Percentiles rank a stretch among this genome's conserved stretches.
These are phyloP conservation scores for Pyrenula aspistea DNA, from an alignment of 495 filamentous ascomycete species.

Conservation along the genomic window DNA sequence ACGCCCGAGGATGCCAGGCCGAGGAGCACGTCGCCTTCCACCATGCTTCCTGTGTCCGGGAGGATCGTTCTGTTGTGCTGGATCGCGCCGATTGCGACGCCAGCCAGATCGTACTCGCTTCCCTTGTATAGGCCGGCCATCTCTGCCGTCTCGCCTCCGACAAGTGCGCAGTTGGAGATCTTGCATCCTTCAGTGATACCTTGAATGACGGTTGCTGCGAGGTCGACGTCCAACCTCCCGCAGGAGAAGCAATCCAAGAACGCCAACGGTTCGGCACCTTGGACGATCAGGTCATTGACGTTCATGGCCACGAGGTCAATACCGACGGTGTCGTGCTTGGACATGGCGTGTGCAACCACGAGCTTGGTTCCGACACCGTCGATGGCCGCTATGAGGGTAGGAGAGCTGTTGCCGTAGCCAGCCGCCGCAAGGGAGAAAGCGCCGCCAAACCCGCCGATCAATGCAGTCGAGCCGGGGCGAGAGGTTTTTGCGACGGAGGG, in stretches of 20 bases:
- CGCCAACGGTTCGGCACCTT: slow-evolving; percentile 85
- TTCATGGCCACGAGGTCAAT: slow-evolving; percentile 98
- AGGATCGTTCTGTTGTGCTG: slow-evolving; percentile 50
- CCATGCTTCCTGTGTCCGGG: slow-evolving; percentile 66
- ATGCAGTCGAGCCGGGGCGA: slow-evolving; percentile 73
- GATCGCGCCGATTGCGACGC: slow-evolving; percentile 77
- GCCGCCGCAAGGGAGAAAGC: slow-evolving; percentile 70
- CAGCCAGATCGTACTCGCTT: slow-evolving; percentile 82
- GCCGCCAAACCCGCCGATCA: slow-evolving; percentile 93
- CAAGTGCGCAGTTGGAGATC: slow-evolving; percentile 72
- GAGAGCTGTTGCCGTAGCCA: slow-evolving; percentile 55
- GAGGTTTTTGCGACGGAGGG: slow-evolving; percentile 63
- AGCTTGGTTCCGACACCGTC: slow-evolving; percentile 97
- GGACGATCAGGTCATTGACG: slow-evolving; percentile 92
- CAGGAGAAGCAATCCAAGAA: slow-evolving; percentile 97
- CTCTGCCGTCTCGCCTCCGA: slow-evolving; percentile 93
- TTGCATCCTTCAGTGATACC: slow-evolving; percentile 79
- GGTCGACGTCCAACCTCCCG: slow-evolving; percentile 63
- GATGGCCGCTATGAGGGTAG: slow-evolving; percentile 77
- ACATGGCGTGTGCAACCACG: slow-evolving; percentile 78
- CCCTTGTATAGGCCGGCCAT: slow-evolving; percentile 86
- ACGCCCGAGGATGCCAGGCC: slow-evolving; percentile 72
- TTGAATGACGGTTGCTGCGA: slow-evolving; percentile 70
- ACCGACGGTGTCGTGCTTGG: slow-evolving; percentile 84
- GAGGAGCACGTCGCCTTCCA: slow-evolving; percentile 67